A percentile compares a stretch with the other conserved stretches of the same genome.
These are phyloP conservation scores for Penicillium psychrofluorescens DNA, from an alignment of 495 filamentous ascomycete species.

Conservation along the genomic window DNA sequence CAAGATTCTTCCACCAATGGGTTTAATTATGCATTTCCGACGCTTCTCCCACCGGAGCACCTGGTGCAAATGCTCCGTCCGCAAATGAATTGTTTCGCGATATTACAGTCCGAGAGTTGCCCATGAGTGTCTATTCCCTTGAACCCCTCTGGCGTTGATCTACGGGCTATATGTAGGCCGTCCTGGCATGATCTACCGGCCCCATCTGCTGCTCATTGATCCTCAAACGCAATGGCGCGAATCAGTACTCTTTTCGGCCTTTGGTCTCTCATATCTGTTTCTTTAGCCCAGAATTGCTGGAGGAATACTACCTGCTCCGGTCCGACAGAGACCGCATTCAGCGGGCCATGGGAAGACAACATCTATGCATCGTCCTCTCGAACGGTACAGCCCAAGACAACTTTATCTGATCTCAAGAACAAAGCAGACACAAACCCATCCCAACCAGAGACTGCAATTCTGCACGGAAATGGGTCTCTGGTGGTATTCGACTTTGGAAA, in stretches of 20 bases:
- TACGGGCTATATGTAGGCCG: constrained; percentile 2
- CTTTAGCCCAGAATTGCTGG: constrained; percentile 44
- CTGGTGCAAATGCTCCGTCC: neutral
- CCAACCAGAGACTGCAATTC: constrained; percentile 20
- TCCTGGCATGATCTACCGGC: neutral
- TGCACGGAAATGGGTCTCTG: constrained; percentile 38
- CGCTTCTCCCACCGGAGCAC: neutral
- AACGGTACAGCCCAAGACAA: constrained; percentile 40
- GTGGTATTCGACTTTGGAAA: constrained; percentile 52
- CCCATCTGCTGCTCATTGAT: neutral
- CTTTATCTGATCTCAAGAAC: constrained; percentile 31
- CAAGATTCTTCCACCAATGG: constrained; percentile 17
- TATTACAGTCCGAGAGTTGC: constrained; percentile 6
- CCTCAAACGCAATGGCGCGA: constrained; percentile 8
- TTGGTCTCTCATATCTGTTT: constrained; percentile 9
- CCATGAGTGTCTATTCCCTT: neutral
- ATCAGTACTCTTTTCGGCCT: constrained; percentile 6
- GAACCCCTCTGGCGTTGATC: neutral
- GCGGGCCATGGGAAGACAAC: constrained; percentile 53
- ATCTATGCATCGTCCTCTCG: constrained; percentile 52
- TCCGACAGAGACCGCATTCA: constrained; percentile 43
- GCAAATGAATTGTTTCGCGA: neutral
- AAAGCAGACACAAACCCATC: constrained; percentile 17
- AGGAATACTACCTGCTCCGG: constrained; percentile 48
- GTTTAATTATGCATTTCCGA: neutral